Conservation (phyloP, 2,329 filamentous ascomycete genomes). For the Ampelomyces quisqualis region DNA sequence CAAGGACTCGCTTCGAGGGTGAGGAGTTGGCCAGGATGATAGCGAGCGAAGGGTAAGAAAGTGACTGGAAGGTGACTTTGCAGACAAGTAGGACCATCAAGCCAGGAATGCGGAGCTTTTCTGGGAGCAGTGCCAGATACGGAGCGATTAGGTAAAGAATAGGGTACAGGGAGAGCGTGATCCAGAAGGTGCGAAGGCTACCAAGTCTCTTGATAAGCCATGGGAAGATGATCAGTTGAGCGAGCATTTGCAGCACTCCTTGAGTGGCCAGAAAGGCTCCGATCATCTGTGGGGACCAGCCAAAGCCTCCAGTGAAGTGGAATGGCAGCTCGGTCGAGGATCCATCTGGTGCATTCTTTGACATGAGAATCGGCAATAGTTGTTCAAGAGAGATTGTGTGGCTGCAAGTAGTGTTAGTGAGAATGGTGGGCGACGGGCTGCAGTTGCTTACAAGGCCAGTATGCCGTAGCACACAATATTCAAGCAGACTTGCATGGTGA, state of each 20-base stretch:
- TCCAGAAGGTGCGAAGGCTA: conserved; percentile 76
- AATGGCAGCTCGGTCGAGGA: conserved; percentile 68
- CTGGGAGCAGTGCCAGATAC: conserved; percentile 82
- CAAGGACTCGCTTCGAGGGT: conserved; percentile 78
- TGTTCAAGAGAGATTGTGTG: conserved; percentile 98
- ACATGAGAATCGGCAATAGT: conserved; percentile 87
- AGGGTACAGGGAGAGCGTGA: conserved; percentile 81
- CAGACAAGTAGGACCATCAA: conserved; percentile 78
- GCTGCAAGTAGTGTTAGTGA: conserved; percentile 51
- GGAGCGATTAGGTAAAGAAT: conserved; percentile 83
- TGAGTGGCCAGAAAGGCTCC: conserved; percentile 87
- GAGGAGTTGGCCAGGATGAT: conserved; percentile 89
- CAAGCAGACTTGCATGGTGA: conserved; percentile 80
- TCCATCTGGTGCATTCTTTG: conserved; percentile 59
- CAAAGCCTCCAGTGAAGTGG: conserved; percentile 85
- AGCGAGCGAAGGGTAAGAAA: conserved; percentile 86
- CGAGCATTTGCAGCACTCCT: conserved; percentile 84
- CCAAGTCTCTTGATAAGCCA: conserved; percentile 73
- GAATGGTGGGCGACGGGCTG: conserved; percentile 10
- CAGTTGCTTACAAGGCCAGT: conserved; percentile 78
- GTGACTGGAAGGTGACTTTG: conserved; percentile 90
- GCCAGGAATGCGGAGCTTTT: conserved; percentile 67
- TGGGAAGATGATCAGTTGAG: conserved; percentile 82
- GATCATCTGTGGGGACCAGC: conserved; percentile 77
- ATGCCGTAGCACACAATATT: conserved; percentile 91